phyloP scores from a whole-genome alignment of 768 basidiomycete genomes.

The Kwoniella mangroviensis region DNA sequence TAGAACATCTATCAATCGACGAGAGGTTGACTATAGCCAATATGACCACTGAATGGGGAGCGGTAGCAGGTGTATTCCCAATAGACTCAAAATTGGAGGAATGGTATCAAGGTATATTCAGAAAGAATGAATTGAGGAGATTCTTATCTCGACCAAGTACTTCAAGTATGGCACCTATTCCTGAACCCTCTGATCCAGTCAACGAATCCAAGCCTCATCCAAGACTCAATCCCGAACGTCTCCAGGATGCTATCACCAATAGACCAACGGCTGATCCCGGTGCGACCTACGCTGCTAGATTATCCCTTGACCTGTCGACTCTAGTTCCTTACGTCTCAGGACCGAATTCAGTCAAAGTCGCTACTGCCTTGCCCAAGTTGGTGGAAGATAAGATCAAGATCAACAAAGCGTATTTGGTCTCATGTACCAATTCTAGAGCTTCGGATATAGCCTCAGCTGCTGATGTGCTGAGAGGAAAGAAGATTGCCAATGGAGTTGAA shows the following conservation, averaged over 20 bases:
- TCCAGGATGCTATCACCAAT: conserved; percentile 68
- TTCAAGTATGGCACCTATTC: conserved; percentile 35
- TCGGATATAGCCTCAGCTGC: conserved; percentile 94
- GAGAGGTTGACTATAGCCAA: conserved; percentile 97
- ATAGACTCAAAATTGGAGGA: conserved; percentile 77
- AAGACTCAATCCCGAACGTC: conserved; percentile 75
- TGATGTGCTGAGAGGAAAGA: conserved; percentile 76
- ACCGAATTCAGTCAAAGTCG: conserved; percentile 95
- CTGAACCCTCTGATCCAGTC: conserved; percentile 54
- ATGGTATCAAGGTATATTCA: conserved; percentile 81
- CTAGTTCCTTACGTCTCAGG: conserved; percentile 95
- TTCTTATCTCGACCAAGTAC: conserved; percentile 64
- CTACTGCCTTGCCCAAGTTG: conserved; percentile 87
- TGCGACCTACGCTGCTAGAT: conserved; percentile 82
- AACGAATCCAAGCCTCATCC: conserved; percentile 81
- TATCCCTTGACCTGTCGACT: conserved; percentile 88
- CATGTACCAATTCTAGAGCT: conserved; percentile 95
- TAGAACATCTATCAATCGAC: conserved; percentile 76
- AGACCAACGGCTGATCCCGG: conserved; percentile 70
- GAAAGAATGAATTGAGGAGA: conserved; percentile 74
- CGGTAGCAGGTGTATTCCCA: conserved; percentile 92
- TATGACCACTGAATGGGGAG: conserved; percentile 99
- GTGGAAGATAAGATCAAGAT: conserved; percentile 75
- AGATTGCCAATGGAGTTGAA: conserved; percentile 83
- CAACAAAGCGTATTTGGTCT: conserved; percentile 97